phyloP scores from a whole-genome alignment of 2,329 filamentous ascomycete species.

The Aspergillus sp. region DNA sequence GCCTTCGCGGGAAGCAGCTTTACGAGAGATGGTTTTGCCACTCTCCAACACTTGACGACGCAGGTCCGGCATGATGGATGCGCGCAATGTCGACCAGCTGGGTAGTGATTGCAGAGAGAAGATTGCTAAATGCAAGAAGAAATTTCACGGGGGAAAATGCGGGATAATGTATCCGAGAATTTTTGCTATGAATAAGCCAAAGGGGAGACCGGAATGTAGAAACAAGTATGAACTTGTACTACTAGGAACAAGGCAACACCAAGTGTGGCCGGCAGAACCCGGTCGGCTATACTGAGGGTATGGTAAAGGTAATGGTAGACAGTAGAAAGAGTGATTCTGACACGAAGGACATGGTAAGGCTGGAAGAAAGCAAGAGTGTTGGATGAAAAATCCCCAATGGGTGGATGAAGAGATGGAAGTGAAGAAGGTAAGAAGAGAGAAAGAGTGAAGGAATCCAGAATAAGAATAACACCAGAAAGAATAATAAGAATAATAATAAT shows the following conservation, averaged over 20 bases:
- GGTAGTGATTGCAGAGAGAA: neutral
- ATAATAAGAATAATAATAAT: neutral
- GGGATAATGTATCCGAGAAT: neutral
- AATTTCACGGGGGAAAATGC: neutral
- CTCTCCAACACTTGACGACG: slow-evolving; percentile 64
- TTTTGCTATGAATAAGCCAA: neutral
- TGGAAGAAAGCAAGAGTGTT: neutral
- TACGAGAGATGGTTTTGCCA: slow-evolving; percentile 66
- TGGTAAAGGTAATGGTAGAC: slow-evolving; percentile 18
- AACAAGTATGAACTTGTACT: neutral
- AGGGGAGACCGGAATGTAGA: neutral
- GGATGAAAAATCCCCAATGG: slow-evolving; percentile 1
- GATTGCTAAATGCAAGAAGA: neutral
- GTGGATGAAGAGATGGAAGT: neutral
- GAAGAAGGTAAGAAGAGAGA: slow-evolving; percentile 6
- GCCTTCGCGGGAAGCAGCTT: slow-evolving; percentile 58
- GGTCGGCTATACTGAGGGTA: slow-evolving; percentile 23
- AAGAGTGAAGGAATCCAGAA: neutral
- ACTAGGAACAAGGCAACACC: neutral
- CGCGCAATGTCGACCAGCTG: neutral
- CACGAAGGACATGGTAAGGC: slow-evolving; percentile 24
- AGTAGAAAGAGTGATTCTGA: slow-evolving; percentile 20
- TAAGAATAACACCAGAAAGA: slow-evolving; percentile 1
- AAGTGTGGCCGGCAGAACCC: neutral
- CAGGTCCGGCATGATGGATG: slow-evolving; percentile 47